A percentile compares a stretch with the other conserved stretches of the same genome.
Evolutionary conservation across 257 asterid species (phyloP).

Genomic region (Vinca minor): DNA sequence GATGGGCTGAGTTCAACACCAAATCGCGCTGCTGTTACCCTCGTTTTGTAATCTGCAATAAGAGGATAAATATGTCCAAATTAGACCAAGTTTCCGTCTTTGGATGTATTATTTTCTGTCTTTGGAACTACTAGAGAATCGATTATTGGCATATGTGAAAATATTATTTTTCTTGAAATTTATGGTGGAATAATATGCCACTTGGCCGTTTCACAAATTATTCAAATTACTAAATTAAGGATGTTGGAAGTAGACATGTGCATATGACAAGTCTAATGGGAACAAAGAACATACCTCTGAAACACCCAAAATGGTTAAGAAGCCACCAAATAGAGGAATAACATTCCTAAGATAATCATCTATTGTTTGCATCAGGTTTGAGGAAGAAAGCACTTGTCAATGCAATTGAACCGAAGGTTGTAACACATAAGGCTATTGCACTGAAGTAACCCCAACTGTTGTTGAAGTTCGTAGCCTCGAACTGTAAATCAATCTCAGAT

Average conservation of each 20-base stretch:
- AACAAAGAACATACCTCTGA: slow-evolving; percentile 61
- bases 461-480: slow-evolving; percentile 57
- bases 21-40: slow-evolving; percentile 64
- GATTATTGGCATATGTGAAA: neutral
- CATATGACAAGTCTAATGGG: neutral
- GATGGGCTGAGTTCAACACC: slow-evolving; percentile 91
- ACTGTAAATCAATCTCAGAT: slow-evolving; percentile 79
- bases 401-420: slow-evolving; percentile 82
- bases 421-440: slow-evolving; percentile 53
- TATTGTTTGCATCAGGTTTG: slow-evolving; percentile 66
- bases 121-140: neutral
- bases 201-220: neutral
- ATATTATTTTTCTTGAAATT: neutral
- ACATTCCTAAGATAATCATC: slow-evolving; percentile 62
- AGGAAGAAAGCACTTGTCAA: slow-evolving; percentile 78
- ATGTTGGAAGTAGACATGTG: no score
- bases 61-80: neutral
- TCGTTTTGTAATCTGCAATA: slow-evolving; percentile 61
- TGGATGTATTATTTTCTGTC: no score
- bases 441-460: slow-evolving; percentile 74
- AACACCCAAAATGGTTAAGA: slow-evolving; percentile 73
- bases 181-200: neutral
- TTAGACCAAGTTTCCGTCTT: no score
- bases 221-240: neutral
- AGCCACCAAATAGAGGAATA: slow-evolving; percentile 83